Conservation (phyloP, 176 grass and related monocot genomes). For the bread wheat (Triticum aestivum) region IWGSC_CS_RefSeq_v2.1 NC_057806.1:497160029-497160528, state of each 20-base stretch:
- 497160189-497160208: not conserved
- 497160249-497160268: not conserved
- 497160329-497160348: no score
- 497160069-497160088: not conserved
- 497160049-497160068: not conserved
- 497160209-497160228: not conserved
- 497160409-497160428: no score
- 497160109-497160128: not conserved
- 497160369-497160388: no score
- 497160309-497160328: not conserved
- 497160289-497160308: not conserved
- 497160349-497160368: no score
- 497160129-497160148: not conserved
- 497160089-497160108: not conserved
- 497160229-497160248: not conserved
- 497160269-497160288: conserved; percentile 4
- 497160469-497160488: no score
- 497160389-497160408: no score
- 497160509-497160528: no score
- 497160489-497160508: no score
- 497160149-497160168: conserved; percentile 17
- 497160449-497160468: no score
- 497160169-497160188: not conserved
- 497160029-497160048: no score
- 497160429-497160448: no score